Base-by-base conservation (phyloP, 768 basidiomycete species). In the Hericium rajendrae region DNA sequence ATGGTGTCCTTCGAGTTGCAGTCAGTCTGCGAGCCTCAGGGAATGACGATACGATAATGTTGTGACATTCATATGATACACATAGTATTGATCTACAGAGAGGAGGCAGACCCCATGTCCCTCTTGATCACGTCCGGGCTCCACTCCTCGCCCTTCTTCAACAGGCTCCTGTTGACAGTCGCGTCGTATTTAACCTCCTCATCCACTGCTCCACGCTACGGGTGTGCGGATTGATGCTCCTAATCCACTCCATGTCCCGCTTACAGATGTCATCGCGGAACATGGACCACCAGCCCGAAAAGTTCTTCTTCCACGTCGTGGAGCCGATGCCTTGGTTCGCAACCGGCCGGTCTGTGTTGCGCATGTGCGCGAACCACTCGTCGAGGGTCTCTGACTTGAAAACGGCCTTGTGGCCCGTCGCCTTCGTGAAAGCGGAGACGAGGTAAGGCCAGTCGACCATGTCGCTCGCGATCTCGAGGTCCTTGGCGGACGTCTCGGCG, bases 231-330 rank as follows among this genome's bases (percentile, higher is more conserved):
- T 78, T 69, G 15, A 76, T 63, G 12, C 62, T 67, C 51, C 69
- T 63, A 38, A 77, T 68, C 75, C 76, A 78, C 6, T 72, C 71
- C 70, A 76, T 71, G 58, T 79, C 73, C 62, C 74, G 65, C 62
- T 65, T 70, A 48, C 79, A 63, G 26, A 77, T 64, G 59, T 73
- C 70, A 56, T 79, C 78, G 41, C 75, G 65, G 68, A 70, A 78
- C 54, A 74, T 58, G 11, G 68, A 65, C 75, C 74, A 79, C 65
- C 72, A 76, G 8, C 68, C 71, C 26, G 67, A 65, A 62, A 77
- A 78, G 60, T 74, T 77, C 65, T 75, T 61, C 48, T 50, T 59
- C 57, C 58, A 65, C 38, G 62, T 65, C 51, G 60, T 66, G 22
- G 56, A 32, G 18, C 60, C 63, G 39, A 48, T 18, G 16, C 59